Conservation (phyloP, 805 yeast genomes). For the Clavispora fructus region DNA sequence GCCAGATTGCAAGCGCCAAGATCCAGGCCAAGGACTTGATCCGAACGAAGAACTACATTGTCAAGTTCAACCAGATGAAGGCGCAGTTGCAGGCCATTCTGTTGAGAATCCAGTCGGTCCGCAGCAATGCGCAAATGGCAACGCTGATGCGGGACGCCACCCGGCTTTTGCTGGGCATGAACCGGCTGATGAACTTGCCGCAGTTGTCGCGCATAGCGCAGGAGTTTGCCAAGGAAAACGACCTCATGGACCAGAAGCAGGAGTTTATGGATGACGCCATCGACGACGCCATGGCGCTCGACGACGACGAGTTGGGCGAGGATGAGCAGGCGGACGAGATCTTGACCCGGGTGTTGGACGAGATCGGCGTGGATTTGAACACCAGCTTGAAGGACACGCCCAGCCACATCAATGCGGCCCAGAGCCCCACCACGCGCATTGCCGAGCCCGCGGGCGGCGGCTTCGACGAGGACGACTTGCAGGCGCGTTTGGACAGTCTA, state of each 20-base stretch:
- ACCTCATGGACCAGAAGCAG: slow-evolving; percentile 96
- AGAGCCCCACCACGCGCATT: slow-evolving; percentile 24
- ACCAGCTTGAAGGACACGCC: slow-evolving; percentile 45
- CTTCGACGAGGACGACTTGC: slow-evolving; percentile 72
- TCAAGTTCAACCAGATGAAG: slow-evolving; percentile 88
- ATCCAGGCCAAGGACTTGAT: slow-evolving; percentile 94
- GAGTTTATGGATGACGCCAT: slow-evolving; percentile 98
- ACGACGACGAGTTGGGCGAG: slow-evolving; percentile 62
- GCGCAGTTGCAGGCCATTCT: slow-evolving; percentile 95
- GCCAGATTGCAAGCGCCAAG: slow-evolving; percentile 84
- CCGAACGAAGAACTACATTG: slow-evolving; percentile 76
- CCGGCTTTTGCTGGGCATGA: slow-evolving; percentile 77
- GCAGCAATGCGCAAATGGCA: slow-evolving; percentile 94
- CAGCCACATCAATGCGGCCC: slow-evolving; percentile 23
- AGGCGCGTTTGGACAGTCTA: slow-evolving; percentile 80
- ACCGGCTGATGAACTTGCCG: slow-evolving; percentile 84
- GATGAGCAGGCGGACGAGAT: slow-evolving; percentile 90
- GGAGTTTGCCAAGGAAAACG: slow-evolving; percentile 93
- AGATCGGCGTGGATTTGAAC: slow-evolving; percentile 84
- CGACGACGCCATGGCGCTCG: slow-evolving; percentile 94
- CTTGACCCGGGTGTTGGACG: slow-evolving; percentile 87
- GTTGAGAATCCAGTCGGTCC: slow-evolving; percentile 82
- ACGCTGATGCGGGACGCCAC: slow-evolving; percentile 93
- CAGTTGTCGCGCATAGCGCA: slow-evolving; percentile 84
- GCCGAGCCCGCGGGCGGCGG: slow-evolving; percentile 52